Evolutionary conservation across 495 filamentous ascomycete genomes (phyloP), one percentile per base, ranked within the genome.

Genomic region (Lasiosphaeris hirsuta): DNA sequence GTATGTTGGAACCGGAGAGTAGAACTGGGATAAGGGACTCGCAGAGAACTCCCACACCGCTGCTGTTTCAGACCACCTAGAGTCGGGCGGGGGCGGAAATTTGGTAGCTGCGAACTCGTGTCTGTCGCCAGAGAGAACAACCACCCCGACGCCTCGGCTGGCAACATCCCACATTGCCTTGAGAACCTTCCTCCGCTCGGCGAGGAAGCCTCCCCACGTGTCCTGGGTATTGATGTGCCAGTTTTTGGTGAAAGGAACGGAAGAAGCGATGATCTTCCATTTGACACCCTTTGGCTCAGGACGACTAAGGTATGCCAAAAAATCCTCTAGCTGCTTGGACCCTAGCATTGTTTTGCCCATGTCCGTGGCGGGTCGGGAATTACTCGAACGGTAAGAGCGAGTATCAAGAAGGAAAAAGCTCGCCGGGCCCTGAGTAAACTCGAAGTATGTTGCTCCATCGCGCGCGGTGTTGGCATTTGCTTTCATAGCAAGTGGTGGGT

Each of bases 321-420:
- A 81, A 56, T 92, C 90, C 13, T 83, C 76, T 0, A 94, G 84
- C 66, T 98, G 94, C 3, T 82, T 78, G 0, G 72, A 62, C 10
- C 94, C 94, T 2, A 98, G 88, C 83, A 98, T 96, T 3, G 90
- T 88, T 64, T 96, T 96, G 34, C 81, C 73, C 3, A 78, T 60
- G 4, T 75, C 75, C 35, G 77, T 75, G 39, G 79, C 75, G 10
- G 79, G 64, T 2, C 82, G 72, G 1, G 66, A 54, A 15, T 83
- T 79, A 35, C 75, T 82, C 3, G 84, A 84, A 49, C 94, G 89
- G 72, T 96, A 96, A 36, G 87, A 84, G 57, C 94, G 85, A 6
- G 92, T 96, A 71, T 98, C 94, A 10, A 96, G 77, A 77, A 98
- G 84, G 77, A 97, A 98, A 81, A 97, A 96, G 39, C 86, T 84